Evolutionary conservation across 2,329 filamentous ascomycete genomes (phyloP).

Genomic region (Colletotrichum plurivorum): DNA sequence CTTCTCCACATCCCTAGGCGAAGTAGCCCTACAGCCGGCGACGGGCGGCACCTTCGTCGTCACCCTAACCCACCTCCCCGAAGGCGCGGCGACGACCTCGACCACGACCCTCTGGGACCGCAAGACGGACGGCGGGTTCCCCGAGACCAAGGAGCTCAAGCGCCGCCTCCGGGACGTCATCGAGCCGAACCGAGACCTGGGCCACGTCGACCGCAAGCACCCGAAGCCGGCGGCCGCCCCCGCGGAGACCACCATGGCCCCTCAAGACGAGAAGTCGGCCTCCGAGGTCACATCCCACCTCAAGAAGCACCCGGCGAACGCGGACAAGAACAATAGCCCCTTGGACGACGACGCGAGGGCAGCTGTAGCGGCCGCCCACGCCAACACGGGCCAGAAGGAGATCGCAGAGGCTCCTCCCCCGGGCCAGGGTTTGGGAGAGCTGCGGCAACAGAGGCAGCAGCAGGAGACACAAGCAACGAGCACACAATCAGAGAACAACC

Average conservation of each 20-base stretch:
- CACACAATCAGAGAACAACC: constrained; percentile 6
- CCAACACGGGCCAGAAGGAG: constrained; percentile 38
- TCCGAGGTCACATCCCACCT: constrained; percentile 27
- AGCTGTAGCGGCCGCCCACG: constrained; percentile 32
- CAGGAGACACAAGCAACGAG: not conserved
- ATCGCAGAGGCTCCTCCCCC: constrained; percentile 22
- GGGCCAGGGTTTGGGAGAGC: not conserved
- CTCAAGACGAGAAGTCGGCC: constrained; percentile 13
- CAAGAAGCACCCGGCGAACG: constrained; percentile 30
- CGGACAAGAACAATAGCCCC: constrained; percentile 10
- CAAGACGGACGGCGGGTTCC: constrained; percentile 89
- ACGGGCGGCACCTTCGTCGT: constrained; percentile 90
- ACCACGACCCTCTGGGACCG: constrained; percentile 86
- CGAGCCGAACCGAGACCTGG: constrained; percentile 82
- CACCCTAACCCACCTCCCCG: constrained; percentile 63
- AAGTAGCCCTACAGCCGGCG: constrained; percentile 87
- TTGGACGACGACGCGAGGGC: constrained; percentile 29
- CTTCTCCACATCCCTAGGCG: constrained; percentile 86
- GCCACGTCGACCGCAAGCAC: constrained; percentile 80
- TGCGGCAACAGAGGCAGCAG: not conserved
- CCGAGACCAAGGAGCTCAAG: constrained; percentile 93
- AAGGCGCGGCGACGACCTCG: constrained; percentile 48
- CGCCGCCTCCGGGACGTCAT: constrained; percentile 85
- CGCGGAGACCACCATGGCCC: constrained; percentile 1
- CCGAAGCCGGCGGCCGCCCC: constrained; percentile 28